Evolutionary conservation across 768 basidiomycete genomes (phyloP).

Genomic region (Kwoniella shandongensis): DNA sequence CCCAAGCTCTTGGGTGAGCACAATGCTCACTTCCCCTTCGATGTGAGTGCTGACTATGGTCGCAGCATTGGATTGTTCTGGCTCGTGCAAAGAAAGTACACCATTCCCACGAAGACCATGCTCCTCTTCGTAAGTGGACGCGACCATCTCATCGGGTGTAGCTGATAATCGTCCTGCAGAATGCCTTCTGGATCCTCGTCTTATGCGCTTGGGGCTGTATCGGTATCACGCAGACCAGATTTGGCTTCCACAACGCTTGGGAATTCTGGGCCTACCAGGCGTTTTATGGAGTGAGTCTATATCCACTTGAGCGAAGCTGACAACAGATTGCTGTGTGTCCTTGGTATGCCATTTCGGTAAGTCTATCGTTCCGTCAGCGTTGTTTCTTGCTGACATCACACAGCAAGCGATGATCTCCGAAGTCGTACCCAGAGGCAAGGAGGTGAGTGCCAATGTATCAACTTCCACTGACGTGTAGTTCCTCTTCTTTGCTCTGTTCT

Average conservation of each 20-base stretch:
- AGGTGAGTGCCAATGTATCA: conserved; percentile 49
- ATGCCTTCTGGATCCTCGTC: conserved; percentile 46
- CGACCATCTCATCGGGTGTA: not conserved
- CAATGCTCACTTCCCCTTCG: not conserved
- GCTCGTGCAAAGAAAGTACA: conserved; percentile 39
- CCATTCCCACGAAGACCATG: conserved; percentile 44
- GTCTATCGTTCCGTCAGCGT: conserved; percentile 51
- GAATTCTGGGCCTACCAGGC: conserved; percentile 67
- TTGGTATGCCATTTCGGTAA: conserved; percentile 73
- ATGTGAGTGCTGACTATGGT: not conserved
- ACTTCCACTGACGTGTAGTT: conserved; percentile 14
- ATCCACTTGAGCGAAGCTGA: not conserved
- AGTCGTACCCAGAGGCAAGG: conserved; percentile 80
- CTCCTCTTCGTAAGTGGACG: conserved; percentile 36
- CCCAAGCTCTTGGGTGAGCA: conserved; percentile 39
- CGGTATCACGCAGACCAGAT: conserved; percentile 69
- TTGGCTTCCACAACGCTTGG: conserved; percentile 82
- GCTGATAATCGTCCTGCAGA: conserved; percentile 46
- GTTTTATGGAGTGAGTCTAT: conserved; percentile 18
- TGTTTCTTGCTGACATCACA: conserved; percentile 5
- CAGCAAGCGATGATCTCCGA: conserved; percentile 58
- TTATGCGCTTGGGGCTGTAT: conserved; percentile 66
- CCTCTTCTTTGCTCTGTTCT: conserved; percentile 84
- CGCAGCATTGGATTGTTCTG: conserved; percentile 47
- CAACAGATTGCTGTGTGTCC: conserved; percentile 66